Evolutionary conservation across 495 filamentous ascomycete genomes (phyloP), one percentile per base, ranked within the genome.

Genomic region (Thozetella sp.): DNA sequence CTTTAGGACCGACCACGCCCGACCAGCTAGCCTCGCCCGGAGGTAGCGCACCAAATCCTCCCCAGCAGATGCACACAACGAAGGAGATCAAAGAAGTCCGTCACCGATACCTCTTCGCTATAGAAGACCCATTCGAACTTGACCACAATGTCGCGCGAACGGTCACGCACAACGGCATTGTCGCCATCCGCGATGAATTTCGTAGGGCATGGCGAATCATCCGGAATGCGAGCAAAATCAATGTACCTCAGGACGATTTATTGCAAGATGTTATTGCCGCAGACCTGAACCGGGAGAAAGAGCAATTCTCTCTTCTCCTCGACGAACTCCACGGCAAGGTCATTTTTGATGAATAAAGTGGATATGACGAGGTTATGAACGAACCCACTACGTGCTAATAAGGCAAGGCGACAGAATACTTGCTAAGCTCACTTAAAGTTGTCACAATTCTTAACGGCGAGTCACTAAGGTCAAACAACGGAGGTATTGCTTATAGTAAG

Each of bases 41-140:
- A 11, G 37, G 25, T 11, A 50, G 24, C n/a, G 9, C 52, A 17
- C 12, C 24, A 23, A 23, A 56, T 2, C 48, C 20, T 22, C 40
- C 17, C 51, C 23, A 17, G 51, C 22, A 23, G 25, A 53, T 22
- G 22, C 56, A 51, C 0, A 63, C 66, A n/a, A 27, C 65, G 34
- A 56, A 68, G 50, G 72, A 78, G n/a, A 23, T 76, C 17, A 88
- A 87, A 61, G 88, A 90, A 64, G 76, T 93, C 17, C 82, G 88
- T 11, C 81, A 92, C 62, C 84, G 91, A n/a, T 95, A 90, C 68
- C 83, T 96, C 17, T 88, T 95, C 62, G 88, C 91, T 34, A 92
- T 96, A 59, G 92, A 96, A 67, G 92, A 96, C 67, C 92, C 92
- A 0, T 95, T 96, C 67, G 92, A 95, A 76, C 77, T 83, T 2